These are phyloP conservation scores for Dactylellina parvicollis DNA, from an alignment of 2,329 filamentous ascomycete species.

Conservation along the genomic window DNA sequence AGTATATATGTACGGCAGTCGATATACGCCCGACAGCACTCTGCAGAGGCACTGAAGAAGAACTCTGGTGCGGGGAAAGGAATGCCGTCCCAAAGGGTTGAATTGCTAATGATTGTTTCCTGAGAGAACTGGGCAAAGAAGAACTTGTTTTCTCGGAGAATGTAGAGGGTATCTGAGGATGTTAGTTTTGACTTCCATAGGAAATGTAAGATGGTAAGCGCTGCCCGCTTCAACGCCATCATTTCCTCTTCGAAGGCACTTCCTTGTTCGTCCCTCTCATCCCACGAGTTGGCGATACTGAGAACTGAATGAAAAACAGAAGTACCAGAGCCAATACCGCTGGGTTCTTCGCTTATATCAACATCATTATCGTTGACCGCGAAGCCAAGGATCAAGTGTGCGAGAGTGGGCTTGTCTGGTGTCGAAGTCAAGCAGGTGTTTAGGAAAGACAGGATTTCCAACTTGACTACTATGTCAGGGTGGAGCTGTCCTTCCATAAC, in stretches of 20 bases:
- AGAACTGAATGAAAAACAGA: constrained; percentile 88
- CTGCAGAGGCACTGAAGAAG: constrained; percentile 67
- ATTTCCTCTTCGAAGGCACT: constrained; percentile 55
- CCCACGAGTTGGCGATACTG: constrained; percentile 70
- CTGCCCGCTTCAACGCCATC: constrained; percentile 60
- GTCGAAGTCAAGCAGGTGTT: constrained; percentile 80
- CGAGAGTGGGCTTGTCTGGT: constrained; percentile 82
- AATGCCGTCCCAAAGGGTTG: constrained; percentile 78
- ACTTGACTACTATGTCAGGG: constrained; percentile 70
- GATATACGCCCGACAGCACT: constrained; percentile 80
- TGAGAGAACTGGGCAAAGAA: constrained; percentile 79
- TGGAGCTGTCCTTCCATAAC: constrained; percentile 38
- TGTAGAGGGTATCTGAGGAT: constrained; percentile 75
- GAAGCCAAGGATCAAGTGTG: constrained; percentile 90
- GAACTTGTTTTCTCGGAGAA: constrained; percentile 81
- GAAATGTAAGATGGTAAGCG: constrained; percentile 72
- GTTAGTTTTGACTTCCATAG: constrained; percentile 88
- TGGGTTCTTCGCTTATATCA: constrained; percentile 73
- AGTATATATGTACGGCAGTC: constrained; percentile 78
- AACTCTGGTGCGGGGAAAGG: constrained; percentile 64
- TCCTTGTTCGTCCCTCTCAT: constrained; percentile 53
- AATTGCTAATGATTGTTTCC: constrained; percentile 75
- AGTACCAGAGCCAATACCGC: constrained; percentile 72
- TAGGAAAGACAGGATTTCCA: constrained; percentile 85
- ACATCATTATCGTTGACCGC: constrained; percentile 66